Base-by-base conservation (phyloP, 2,329 filamentous ascomycete species). In the Plectosphaerella plurivora region DNA sequence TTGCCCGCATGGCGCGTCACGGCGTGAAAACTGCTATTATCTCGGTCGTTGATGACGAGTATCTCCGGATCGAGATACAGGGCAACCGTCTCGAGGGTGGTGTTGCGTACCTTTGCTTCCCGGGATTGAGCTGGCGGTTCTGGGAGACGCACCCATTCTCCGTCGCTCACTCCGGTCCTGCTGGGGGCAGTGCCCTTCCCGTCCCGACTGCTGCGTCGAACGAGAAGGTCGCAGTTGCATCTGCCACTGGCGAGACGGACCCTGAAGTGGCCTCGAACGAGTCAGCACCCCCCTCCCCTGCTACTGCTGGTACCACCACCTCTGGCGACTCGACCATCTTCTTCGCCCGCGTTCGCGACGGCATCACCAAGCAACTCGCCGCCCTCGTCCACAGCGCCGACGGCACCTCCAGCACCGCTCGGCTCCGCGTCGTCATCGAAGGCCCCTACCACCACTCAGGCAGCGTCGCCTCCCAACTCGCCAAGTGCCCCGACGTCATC, bases 131-230 rank as follows among this genome's bases (percentile, higher is more conserved):
- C 36, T 69, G 69, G 67, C 55, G 61, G 2, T 58, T 71, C 49
- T 71, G 68, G 68, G 67, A 70, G 46, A 68, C 56, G 18, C 68
- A 71, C 45, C 68, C 69, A 5, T 68, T 71, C 49, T 70, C 66
- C 0, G 63, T 69, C 12, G 55, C 55, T 6, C 50, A 50, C 15
- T 46, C 41, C 33, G 41, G 18, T 28, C 51, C 2, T 35, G 36
- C 18, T 8, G 15, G 11, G 6, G 15, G 37, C 7, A n/a, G 37
- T 41, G 15, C 9, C 18, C 37, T n/a, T n/a, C 37, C 37, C 14
- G 37, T n/a, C 7, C 10, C 37, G 37, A 12, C n/a, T 8, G 4
- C 14, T 20, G 7, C 37, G 6, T 16, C n/a, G 6, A 46, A 4
- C 44, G 25, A 25, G 11, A 18, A 12, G 9, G 7, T 9, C 16